Evolutionary conservation across 2,329 filamentous ascomycete genomes (phyloP).

Genomic region (Curvularia lunata): DNA sequence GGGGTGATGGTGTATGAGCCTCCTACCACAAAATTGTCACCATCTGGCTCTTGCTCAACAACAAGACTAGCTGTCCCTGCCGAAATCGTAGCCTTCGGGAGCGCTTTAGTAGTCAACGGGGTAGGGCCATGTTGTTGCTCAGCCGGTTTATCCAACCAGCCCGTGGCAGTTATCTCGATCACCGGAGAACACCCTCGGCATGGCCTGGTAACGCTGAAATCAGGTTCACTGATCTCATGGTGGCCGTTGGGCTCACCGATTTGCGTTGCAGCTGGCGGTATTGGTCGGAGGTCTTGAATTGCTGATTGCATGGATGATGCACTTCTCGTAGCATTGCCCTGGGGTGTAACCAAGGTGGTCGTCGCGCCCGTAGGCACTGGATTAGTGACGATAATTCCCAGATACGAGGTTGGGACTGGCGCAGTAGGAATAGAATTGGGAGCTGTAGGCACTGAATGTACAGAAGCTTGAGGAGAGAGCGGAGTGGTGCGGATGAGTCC

Average conservation of each 20-base stretch:
- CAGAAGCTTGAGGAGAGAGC: background rate
- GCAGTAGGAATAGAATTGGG: slow-evolving; percentile 9
- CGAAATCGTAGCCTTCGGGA: slow-evolving; percentile 21
- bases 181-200: slow-evolving; percentile 39
- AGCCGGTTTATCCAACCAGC: slow-evolving; percentile 29
- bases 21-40: slow-evolving; percentile 26
- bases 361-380: slow-evolving; percentile 8
- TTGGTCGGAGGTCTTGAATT: slow-evolving; percentile 33
- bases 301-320: slow-evolving; percentile 28
- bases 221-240: slow-evolving; percentile 41
- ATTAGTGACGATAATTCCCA: slow-evolving; percentile 13
- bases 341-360: slow-evolving; percentile 3
- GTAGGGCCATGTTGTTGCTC: slow-evolving; percentile 29
- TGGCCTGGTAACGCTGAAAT: slow-evolving; percentile 33
- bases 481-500: slow-evolving; percentile 6
- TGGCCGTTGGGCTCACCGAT: slow-evolving; percentile 39
- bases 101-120: slow-evolving; percentile 7
- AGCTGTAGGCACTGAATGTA: slow-evolving; percentile 15
- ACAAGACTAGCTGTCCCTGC: slow-evolving; percentile 26
- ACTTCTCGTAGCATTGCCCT: slow-evolving; percentile 8
- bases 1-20: slow-evolving; percentile 29
- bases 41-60: slow-evolving; percentile 21
- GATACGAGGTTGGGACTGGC: slow-evolving; percentile 6
- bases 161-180: slow-evolving; percentile 35
- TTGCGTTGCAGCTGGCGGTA: slow-evolving; percentile 31